Base-by-base conservation (phyloP, 2,329 filamentous ascomycete genomes). In the Diaporthe eres region DNA sequence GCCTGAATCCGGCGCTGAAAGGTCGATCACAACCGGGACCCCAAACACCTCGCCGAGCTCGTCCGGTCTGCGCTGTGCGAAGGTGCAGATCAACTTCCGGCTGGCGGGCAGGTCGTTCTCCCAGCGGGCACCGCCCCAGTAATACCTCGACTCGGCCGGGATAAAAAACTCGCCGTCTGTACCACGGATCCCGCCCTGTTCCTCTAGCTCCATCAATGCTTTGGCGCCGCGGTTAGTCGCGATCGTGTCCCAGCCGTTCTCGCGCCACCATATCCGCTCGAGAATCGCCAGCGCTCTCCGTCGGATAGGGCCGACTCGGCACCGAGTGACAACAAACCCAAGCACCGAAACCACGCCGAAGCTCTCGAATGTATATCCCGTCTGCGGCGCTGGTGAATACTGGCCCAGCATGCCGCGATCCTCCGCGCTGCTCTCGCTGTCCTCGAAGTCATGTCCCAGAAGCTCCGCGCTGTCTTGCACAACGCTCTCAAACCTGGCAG, bases 331-430 rank as follows among this genome's bases (percentile, higher is more conserved):
- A 17, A 71, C 68, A 15, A 71, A 71, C 4, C 51, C 68, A 12
- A 71, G 68, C 37, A 71, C 37, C 5, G 68, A 42, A 12, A 68
- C 63, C 53, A 71, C 51, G n/a, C 51, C 51, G 31, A 71, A 71
- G n/a, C 51, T 34, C 19, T 71, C 68, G 22, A 71, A 71, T n/a
- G 68, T 71, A 19, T 44, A 71, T 10, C 68, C 68, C 13, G 68
- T 57, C 17, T 31, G 39, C 34, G 68, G 68, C 13, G 51, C 51
- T 57, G 51, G 68, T 22, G 68, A 60, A 25, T 60, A 60, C 25
- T 25, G n/a, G 2, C 34, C 9, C 4, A 34, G 34, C 6, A 19
- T 37, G 28, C 19, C n/a, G 28, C 17, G 22, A 28, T 51, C 44
- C 13, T 25, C 2, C 42, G 28, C 15, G 19, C 17, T 12, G 28